Base-by-base conservation (phyloP, 306 rosid species). In the Chamaecrista fasciculata region DNA sequence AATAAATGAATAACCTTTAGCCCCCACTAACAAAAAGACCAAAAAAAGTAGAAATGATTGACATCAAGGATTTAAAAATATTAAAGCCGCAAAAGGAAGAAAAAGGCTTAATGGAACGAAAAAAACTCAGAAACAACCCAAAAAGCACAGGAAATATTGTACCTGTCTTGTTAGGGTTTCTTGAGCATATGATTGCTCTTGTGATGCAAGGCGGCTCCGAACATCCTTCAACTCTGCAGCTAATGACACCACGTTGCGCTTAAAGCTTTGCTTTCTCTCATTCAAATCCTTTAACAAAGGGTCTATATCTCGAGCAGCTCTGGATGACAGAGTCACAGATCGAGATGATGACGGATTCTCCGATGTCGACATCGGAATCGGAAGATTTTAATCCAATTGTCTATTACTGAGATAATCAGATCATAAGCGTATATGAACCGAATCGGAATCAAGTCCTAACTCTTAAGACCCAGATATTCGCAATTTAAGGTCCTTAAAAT, bases 191-290 rank as follows among this genome's bases (percentile, higher is more conserved):
- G 91, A 81, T 70, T 89, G 84, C 76, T 91, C 99, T 57, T 91
- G 89, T n/a, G 82, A 81, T 2, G 97, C 86, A 31, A 95, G 75
- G 42, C 99, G 95, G 73, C 71, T 61, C 36, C 96, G 78, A 18
- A 87, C 95, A 73, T 84, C 96, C 78, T 95, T 95, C 87, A 95
- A 83, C 83, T 95, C 99, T 2, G 84, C 75, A 2, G 99, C 99
- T 51, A 95, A 75, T 0, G 95, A 95, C 79, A 85, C 96, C 24
- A 95, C 99, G 78, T 91, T 91, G 24, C 97, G 81, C 62, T 96
- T 76, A 76, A 95, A 91, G 62, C 75, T 91, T 83, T 91, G 99
- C 52, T 95, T 95, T 46, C 78, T 95, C 74, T 95, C 96, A 60
- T 87, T 86, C 78, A 95, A 89, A 83, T 89, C 96, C 69, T 83